A percentile compares a stretch with the other conserved stretches of the same genome.
Evolutionary conservation across 176 grass and related monocot genomes (phyloP).

Genomic region (Eragrostis nindensis): DNA sequence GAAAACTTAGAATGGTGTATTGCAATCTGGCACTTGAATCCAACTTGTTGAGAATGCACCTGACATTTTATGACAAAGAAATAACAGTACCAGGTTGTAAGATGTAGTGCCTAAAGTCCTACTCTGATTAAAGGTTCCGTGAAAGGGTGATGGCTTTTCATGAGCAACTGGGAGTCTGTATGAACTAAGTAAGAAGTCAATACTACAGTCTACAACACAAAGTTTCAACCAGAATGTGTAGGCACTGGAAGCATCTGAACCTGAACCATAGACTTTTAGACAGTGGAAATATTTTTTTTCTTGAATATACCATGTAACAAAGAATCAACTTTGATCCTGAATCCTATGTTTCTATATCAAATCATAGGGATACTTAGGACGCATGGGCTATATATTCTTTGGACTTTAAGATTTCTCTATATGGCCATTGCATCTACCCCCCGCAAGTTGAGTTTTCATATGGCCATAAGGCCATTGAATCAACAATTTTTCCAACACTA

Average conservation of each 20-base stretch:
- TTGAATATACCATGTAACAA: neutral
- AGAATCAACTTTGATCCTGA: neutral
- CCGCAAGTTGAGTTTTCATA: too few relatives aligned
- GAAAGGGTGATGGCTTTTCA: conserved; percentile 18
- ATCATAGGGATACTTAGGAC: neutral
- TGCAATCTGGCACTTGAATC: conserved; percentile 9
- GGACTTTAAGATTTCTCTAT: neutral
- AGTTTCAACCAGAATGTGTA: conserved; percentile 18
- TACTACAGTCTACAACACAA: neutral
- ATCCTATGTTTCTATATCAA: neutral
- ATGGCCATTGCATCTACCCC: neutral
- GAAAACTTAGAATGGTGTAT: neutral
- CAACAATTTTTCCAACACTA: neutral
- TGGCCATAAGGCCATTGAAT: conserved; percentile 14
- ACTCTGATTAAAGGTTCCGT: conserved; percentile 10
- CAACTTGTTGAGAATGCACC: conserved; percentile 4
- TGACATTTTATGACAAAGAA: neutral
- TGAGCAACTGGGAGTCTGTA: neutral
- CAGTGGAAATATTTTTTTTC: neutral
- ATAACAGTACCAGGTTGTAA: conserved; percentile 1
- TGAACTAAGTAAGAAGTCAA: conserved; percentile 2
- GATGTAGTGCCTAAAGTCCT: neutral
- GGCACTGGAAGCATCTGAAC: conserved; percentile 13
- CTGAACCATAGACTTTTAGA: conserved; percentile 16
- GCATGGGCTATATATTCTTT: neutral